Conservation (phyloP, 2,329 filamentous ascomycete genomes). For the Aspergillus thermomutatus region DNA sequence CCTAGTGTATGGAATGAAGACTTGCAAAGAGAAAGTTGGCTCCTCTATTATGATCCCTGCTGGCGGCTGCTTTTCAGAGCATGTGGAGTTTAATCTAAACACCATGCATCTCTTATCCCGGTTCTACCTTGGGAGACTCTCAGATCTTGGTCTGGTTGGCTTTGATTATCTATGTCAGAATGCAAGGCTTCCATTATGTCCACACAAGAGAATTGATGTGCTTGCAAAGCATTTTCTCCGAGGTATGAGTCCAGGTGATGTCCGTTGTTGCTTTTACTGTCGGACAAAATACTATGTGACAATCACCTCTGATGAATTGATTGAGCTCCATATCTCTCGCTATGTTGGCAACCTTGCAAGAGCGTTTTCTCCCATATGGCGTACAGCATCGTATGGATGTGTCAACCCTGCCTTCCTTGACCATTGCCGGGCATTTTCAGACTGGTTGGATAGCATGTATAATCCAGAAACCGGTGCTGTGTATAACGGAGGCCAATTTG, state of each 20-base stretch:
- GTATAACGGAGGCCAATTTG: background rate
- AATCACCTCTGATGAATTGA: background rate
- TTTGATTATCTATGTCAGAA: background rate
- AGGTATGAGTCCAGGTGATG: background rate
- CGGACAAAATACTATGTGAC: background rate
- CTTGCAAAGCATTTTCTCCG: background rate
- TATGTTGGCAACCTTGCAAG: background rate
- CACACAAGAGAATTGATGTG: background rate
- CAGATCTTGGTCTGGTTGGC: background rate
- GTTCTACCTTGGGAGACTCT: background rate
- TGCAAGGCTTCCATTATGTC: background rate
- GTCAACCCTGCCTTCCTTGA: background rate
- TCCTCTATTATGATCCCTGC: background rate
- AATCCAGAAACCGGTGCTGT: background rate
- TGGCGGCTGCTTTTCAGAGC: background rate
- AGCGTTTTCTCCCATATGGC: too few relatives aligned
- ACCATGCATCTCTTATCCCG: background rate
- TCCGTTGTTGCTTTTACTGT: background rate
- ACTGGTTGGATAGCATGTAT: background rate
- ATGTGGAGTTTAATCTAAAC: background rate
- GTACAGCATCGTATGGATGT: background rate
- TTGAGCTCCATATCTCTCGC: background rate
- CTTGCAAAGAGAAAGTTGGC: background rate
- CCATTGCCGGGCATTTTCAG: background rate
- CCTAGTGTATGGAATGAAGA: background rate